Conservation (phyloP, 306 rosid species). For the Ochetophila trinervis region DNA sequence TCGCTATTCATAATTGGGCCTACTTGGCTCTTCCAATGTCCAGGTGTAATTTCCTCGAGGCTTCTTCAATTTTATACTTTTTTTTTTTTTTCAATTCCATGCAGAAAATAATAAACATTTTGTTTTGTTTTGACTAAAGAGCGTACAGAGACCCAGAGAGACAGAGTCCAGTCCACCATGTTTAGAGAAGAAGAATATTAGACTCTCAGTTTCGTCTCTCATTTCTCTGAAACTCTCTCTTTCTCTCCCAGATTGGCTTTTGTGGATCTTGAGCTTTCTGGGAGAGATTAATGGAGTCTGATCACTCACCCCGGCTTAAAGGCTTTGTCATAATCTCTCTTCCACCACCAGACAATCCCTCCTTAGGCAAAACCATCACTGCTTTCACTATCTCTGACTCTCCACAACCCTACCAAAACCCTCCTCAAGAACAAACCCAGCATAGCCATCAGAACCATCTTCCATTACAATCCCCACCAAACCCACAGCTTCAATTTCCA, state of each 20-base stretch:
- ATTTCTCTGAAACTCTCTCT: not conserved
- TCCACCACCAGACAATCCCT: constrained; percentile 78
- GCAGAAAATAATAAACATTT: too few species aligned
- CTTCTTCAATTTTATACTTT: too few species aligned
- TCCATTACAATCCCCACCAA: constrained; percentile 30
- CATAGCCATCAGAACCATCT: constrained; percentile 1
- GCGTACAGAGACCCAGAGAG: too few species aligned
- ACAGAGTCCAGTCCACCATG: not conserved
- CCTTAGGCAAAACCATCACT: constrained; percentile 75
- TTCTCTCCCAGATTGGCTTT: not conserved
- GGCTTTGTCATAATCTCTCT: constrained; percentile 72
- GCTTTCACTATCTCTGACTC: constrained; percentile 54
- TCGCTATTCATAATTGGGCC: too few species aligned
- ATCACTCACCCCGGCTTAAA: constrained; percentile 41
- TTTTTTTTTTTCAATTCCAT: too few species aligned
- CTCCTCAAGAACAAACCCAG: constrained; percentile 16
- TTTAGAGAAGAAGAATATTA: not conserved
- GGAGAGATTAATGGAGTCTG: constrained; percentile 44
- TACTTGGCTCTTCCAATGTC: too few species aligned
- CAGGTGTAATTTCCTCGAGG: too few species aligned
- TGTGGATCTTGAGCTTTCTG: constrained; percentile 5
- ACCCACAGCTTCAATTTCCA: constrained; percentile 29
- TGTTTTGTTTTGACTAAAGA: too few species aligned
- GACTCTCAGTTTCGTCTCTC: not conserved
- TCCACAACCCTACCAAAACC: constrained; percentile 20